A percentile compares a stretch with the other conserved stretches of the same genome.
These are phyloP conservation scores for Cladobotryum mycophilum DNA, from an alignment of 2,329 filamentous ascomycete species.

Conservation along the genomic window DNA sequence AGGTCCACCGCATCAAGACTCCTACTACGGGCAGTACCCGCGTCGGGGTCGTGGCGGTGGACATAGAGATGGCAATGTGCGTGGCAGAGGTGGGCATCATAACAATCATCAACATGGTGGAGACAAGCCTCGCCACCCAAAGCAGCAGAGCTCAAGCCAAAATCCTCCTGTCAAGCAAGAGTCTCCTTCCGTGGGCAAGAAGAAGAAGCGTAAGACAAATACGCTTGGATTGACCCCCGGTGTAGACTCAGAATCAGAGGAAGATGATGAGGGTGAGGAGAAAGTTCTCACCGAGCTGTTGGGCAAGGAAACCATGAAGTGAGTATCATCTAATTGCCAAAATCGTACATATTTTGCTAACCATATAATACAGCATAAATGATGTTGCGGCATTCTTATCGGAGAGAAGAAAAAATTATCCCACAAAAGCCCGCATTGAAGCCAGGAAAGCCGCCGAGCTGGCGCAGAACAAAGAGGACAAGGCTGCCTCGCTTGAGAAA, in stretches of 20 bases:
- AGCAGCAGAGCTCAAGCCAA: slow-evolving; percentile 16
- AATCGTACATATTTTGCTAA: background rate
- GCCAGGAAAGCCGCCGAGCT: slow-evolving; percentile 51
- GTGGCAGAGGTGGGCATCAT: slow-evolving; percentile 35
- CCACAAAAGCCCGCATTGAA: slow-evolving; percentile 65
- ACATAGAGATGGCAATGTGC: slow-evolving; percentile 30
- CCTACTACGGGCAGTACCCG: slow-evolving; percentile 29
- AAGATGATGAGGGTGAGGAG: slow-evolving; percentile 64
- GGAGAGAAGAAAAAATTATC: slow-evolving; percentile 73
- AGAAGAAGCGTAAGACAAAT: slow-evolving; percentile 67
- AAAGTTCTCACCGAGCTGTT: slow-evolving; percentile 54
- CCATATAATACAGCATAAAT: slow-evolving; percentile 39
- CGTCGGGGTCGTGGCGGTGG: slow-evolving; percentile 26
- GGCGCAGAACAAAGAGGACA: slow-evolving; percentile 47
- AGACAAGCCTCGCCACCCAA: slow-evolving; percentile 35
- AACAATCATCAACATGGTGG: slow-evolving; percentile 36
- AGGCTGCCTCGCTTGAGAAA: slow-evolving; percentile 54
- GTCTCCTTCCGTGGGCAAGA: slow-evolving; percentile 48
- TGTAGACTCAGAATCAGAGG: slow-evolving; percentile 54
- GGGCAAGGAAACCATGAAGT: slow-evolving; percentile 50
- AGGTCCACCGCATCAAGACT: slow-evolving; percentile 27
- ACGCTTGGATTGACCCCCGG: slow-evolving; percentile 65
- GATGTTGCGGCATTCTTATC: slow-evolving; percentile 76
- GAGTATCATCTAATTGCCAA: slow-evolving; percentile 26
- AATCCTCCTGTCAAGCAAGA: slow-evolving; percentile 26